These are phyloP conservation scores for Morella rubra DNA, from an alignment of 306 rosid genomes.

Conservation along the genomic window DNA sequence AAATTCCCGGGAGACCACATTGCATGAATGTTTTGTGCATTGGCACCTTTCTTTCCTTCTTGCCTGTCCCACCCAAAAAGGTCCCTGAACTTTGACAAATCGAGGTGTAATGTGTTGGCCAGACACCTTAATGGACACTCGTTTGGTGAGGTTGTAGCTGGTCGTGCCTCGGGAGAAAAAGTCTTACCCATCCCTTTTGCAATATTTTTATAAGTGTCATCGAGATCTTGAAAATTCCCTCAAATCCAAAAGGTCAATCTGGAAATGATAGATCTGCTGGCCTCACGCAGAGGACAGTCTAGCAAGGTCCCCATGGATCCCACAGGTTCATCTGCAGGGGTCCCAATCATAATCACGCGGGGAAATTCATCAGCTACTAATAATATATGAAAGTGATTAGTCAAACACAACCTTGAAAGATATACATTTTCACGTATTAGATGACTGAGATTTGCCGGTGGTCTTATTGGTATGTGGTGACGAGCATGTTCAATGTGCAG, in stretches of 20 bases:
- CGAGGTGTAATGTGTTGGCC: not conserved
- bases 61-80: not conserved
- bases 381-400: no score
- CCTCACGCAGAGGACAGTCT: constrained; percentile 1
- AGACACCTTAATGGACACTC: no score
- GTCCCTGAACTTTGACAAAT: not conserved
- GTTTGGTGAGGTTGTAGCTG: no score
- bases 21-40: not conserved
- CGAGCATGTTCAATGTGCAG: no score
- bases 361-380: not conserved
- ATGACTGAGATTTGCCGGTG: no score
- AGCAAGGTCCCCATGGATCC: constrained; percentile 6
- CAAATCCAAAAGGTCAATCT: not conserved
- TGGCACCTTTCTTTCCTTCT: not conserved
- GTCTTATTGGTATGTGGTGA: no score
- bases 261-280: not conserved
- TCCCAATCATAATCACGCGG: not conserved
- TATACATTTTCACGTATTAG: no score
- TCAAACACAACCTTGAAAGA: no score
- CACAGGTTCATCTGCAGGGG: constrained; percentile 7
- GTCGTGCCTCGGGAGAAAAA: no score
- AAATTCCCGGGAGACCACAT: not conserved
- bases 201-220: no score
- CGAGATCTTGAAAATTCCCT: not conserved
- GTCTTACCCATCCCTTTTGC: no score